Percentiles rank a stretch among this genome's conserved stretches.
Conservation (phyloP, 2,329 filamentous ascomycete species). For the Davidsoniella australis region DNA sequence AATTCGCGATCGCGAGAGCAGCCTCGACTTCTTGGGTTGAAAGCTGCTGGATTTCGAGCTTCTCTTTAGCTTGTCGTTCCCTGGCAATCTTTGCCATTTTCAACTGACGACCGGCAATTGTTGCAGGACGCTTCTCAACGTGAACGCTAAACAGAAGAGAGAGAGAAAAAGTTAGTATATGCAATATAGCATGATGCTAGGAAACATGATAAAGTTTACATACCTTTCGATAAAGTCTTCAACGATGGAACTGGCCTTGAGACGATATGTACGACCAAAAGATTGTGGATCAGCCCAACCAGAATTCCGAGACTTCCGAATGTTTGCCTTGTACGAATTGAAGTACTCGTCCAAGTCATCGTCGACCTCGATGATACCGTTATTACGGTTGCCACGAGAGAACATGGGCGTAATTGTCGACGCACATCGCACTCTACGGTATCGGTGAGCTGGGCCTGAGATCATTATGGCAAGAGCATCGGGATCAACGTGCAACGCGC, state of each 20-base stretch:
- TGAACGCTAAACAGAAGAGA: not conserved
- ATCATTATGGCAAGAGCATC: conserved; percentile 44
- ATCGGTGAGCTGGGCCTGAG: conserved; percentile 42
- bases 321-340: conserved; percentile 6
- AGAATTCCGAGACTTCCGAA: conserved; percentile 19
- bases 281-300: conserved; percentile 41
- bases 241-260: conserved; percentile 48
- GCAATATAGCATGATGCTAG: no score
- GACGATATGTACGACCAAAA: conserved; percentile 47
- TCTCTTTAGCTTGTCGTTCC: not conserved
- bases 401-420: conserved; percentile 34
- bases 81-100: not conserved
- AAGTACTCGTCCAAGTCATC: conserved; percentile 34
- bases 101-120: conserved; percentile 3
- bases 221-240: conserved; percentile 48
- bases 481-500: conserved; percentile 71
- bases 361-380: conserved; percentile 55
- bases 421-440: conserved; percentile 41
- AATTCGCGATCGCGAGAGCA: conserved; percentile 3
- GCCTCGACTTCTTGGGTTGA: conserved; percentile 5
- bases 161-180: no score
- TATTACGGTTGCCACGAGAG: conserved; percentile 50
- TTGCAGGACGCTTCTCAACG: conserved; percentile 2
- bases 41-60: not conserved
- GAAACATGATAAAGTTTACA: not conserved